Conservation (phyloP, 2,329 filamentous ascomycete genomes). For the Colletotrichum gigasporum region DNA sequence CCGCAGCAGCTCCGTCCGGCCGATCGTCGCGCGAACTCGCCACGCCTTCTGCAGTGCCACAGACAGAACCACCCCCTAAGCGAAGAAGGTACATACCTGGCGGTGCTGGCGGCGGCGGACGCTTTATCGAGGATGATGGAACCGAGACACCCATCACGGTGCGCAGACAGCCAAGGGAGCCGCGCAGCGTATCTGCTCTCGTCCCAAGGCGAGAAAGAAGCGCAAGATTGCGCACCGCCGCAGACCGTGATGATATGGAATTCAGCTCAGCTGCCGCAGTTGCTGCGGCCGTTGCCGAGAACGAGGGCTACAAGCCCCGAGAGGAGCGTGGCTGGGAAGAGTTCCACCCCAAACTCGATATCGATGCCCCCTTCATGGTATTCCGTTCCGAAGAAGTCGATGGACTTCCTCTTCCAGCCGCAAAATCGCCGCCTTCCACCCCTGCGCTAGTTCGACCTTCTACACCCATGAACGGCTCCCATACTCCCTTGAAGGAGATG, state of each 20-base stretch:
- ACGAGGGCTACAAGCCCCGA: slow-evolving; percentile 95
- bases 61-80: slow-evolving; percentile 71
- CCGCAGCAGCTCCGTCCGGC: slow-evolving; percentile 42
- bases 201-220: slow-evolving; percentile 66
- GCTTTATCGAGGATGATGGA: slow-evolving; percentile 80
- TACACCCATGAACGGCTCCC: slow-evolving; percentile 52
- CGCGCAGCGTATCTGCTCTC: slow-evolving; percentile 49
- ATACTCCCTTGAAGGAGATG: slow-evolving; percentile 57
- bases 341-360: slow-evolving; percentile 94
- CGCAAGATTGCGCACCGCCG: slow-evolving; percentile 64
- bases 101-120: slow-evolving; percentile 84
- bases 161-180: slow-evolving; percentile 45
- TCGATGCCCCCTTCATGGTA: slow-evolving; percentile 81
- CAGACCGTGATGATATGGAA: slow-evolving; percentile 69
- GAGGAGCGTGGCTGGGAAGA: slow-evolving; percentile 98
- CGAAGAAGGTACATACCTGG: slow-evolving; percentile 84
- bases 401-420: slow-evolving; percentile 64
- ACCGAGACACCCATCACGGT: slow-evolving; percentile 59
- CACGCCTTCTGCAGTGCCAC: slow-evolving; percentile 12
- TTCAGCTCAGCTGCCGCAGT: slow-evolving; percentile 91
- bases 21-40: slow-evolving; percentile 43
- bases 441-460: slow-evolving; percentile 43
- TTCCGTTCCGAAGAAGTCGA: slow-evolving; percentile 89
- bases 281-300: slow-evolving; percentile 87
- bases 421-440: slow-evolving; percentile 43